A percentile compares a stretch with the other conserved stretches of the same genome.
phyloP scores from a whole-genome alignment of 2,329 filamentous ascomycete genomes.

The Stachybotrys chartarum region DNA sequence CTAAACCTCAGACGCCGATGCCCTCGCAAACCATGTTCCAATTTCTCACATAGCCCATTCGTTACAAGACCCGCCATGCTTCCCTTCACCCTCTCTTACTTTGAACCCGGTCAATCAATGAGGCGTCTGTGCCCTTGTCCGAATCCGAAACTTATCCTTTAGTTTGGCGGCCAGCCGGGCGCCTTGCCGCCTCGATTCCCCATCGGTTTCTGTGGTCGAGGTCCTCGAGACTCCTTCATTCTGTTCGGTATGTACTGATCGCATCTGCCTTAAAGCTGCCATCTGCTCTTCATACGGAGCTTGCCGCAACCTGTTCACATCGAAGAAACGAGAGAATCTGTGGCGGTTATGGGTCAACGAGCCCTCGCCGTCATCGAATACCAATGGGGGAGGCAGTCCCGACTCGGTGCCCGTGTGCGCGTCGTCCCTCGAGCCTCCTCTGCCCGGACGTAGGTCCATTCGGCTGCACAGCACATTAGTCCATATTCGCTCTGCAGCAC shows the following conservation, averaged over 20 bases:
- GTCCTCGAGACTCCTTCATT: neutral
- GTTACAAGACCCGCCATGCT: no score
- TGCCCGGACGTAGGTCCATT: constrained; percentile 43
- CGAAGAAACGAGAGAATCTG: constrained; percentile 45
- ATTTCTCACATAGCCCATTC: no score
- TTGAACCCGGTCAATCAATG: neutral
- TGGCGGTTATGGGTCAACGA: constrained; percentile 27
- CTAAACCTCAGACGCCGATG: no score
- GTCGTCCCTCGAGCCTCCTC: constrained; percentile 13
- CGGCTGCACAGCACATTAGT: constrained; percentile 30
- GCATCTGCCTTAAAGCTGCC: constrained; percentile 44
- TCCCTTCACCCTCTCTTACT: no score
- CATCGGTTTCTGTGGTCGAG: constrained; percentile 11
- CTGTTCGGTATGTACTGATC: constrained; percentile 7
- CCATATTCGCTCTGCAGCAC: constrained; percentile 8
- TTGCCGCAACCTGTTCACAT: constrained; percentile 49
- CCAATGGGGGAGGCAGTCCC: constrained; percentile 33
- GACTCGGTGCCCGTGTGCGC: constrained; percentile 11
- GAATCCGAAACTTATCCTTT: constrained; percentile 45
- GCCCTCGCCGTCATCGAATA: constrained; percentile 25
- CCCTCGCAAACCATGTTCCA: no score
- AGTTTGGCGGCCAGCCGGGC: constrained; percentile 40
- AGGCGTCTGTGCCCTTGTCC: constrained; percentile 35
- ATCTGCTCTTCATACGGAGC: constrained; percentile 58
- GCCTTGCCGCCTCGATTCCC: constrained; percentile 30